Evolutionary conservation across 2,329 filamentous ascomycete species (phyloP), one percentile per base, ranked within the genome.

Genomic region (Lasiodiplodia sp.): DNA sequence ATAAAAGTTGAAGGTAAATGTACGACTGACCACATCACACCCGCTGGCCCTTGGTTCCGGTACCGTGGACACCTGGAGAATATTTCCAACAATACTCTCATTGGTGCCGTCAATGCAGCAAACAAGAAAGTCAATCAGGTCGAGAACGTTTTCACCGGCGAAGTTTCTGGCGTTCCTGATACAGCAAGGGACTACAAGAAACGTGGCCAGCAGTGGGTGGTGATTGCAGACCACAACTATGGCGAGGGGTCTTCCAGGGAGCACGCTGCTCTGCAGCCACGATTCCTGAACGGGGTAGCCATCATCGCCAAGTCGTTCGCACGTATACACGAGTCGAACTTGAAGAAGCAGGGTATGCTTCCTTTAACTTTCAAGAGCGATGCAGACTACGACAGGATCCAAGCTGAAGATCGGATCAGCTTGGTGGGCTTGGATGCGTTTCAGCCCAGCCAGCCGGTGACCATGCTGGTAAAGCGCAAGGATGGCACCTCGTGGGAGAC

Each of bases 311-410:
- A 94, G 80, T 93, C 89, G 73, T 99, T 99, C 81, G 96, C 96
- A 78, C 96, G 96, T 92, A 99, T 99, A 80, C 96, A 99, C 88
- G 96, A 99, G 88, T 98, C 96, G 86, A 99, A 99, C 89, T 85
- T 99, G 86, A 99, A 99, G 93, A 99, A 99, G 91, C 96, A 99
- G 89, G 96, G 96, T 84, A 97, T 99, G 95, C 92, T 99, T 85
- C 96, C 96, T 77, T 88, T 99, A 73, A 97, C 94, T 77, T 99
- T 99, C 85, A 84, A 89, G 69, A 90, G 98, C 80, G 94, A 94
- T 68, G 95, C 91, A 80, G 96, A 99, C 83, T 99, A 99, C 83
- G 95, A 98, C 82, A 97, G 93, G 88, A 94, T 99, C 82, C 89
- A 91, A 80, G 92, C 94, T 73, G 91, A 95, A 70, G 96, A 97